A percentile compares a stretch with the other conserved stretches of the same genome.
Evolutionary conservation across 2,329 filamentous ascomycete species (phyloP).

Genomic region (Saccharata proteae): DNA sequence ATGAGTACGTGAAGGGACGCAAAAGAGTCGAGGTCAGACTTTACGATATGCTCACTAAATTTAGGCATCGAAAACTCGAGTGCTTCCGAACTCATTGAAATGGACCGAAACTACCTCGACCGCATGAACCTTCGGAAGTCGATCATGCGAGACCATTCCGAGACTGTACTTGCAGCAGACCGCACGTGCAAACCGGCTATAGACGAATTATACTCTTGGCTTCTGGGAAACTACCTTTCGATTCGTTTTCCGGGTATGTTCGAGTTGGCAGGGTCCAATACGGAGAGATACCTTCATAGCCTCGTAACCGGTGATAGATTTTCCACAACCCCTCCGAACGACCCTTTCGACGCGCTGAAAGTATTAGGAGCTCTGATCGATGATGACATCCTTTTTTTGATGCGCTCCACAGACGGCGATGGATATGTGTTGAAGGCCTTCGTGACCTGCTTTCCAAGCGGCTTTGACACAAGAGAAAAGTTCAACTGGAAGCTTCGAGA

Average conservation of each 20-base stretch:
- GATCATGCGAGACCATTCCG: constrained; percentile 32
- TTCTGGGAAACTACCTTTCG: constrained; percentile 22
- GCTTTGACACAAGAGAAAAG: constrained; percentile 46
- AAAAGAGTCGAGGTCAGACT: constrained; percentile 1
- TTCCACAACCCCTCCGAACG: constrained; percentile 22
- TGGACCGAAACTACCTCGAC: constrained; percentile 47
- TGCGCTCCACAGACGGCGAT: constrained; percentile 28
- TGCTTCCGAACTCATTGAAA: constrained; percentile 42
- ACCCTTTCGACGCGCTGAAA: constrained; percentile 31
- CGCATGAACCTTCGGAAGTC: constrained; percentile 38
- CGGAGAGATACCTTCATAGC: constrained; percentile 24
- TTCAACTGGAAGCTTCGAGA: constrained; percentile 38
- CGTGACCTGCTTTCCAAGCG: constrained; percentile 43
- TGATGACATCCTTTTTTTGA: constrained; percentile 47
- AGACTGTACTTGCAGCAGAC: constrained; percentile 28
- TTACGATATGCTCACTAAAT: not conserved
- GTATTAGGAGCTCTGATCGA: constrained; percentile 43
- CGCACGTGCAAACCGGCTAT: constrained; percentile 39
- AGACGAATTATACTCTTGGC: constrained; percentile 44
- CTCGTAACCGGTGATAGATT: constrained; percentile 31
- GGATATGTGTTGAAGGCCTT: constrained; percentile 47
- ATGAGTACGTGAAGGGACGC: constrained; percentile 48
- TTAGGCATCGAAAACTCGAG: constrained; percentile 41
- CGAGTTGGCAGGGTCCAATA: not conserved
- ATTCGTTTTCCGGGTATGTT: not conserved